Base-by-base conservation (phyloP, 2,329 filamentous ascomycete genomes). In the Mycogone perniciosa region DNA sequence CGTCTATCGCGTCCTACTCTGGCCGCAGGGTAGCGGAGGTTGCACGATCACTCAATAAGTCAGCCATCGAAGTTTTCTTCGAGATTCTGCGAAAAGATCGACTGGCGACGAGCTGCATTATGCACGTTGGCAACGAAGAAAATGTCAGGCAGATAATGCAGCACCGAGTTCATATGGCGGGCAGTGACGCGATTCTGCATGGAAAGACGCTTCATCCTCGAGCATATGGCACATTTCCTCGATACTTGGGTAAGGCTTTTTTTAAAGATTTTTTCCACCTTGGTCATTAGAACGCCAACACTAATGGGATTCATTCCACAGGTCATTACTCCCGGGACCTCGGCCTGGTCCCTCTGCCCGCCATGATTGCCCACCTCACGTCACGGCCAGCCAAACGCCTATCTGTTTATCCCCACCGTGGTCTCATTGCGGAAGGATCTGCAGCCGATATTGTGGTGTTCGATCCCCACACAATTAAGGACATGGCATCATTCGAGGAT, bases 51-150 rank as follows among this genome's bases (percentile, higher is more conserved):
- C 9, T 50, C 0, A 47, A 40, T 30, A 59, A 51, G 30, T 35
- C 49, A 7, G 7, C 59, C 6, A 57, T 54, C 27, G 56, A 60
- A 6, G 53, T 60, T 3, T 59, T 55, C 35, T 59, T 57, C 30
- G 59, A 60, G 10, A 52, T 59, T 31, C 38, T 60, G 1, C 44
- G 39, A 7, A 59, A 57, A 27, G 59, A 60, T n/a, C 46, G 51
- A 7, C 55, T 60, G 4, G 53, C 59, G 3, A 60, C 59, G 9
- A 57, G 55, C 52, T 59, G 54, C 40, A 45, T 60, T 6, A 57
- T 59, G 59, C 59, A 60, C 31, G 49, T 60, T 7, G 59, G 59
- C n/a, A 54, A 60, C 41, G 59, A 60, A 13, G 56, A 58, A 10
- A 60, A 60, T 11, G 59, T 60, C 4, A 44, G 49, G 31, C 47